Evolutionary conservation across 306 rosid species (phyloP), one percentile per base, ranked within the genome.

Genomic region (Cucurbita moschata): DNA sequence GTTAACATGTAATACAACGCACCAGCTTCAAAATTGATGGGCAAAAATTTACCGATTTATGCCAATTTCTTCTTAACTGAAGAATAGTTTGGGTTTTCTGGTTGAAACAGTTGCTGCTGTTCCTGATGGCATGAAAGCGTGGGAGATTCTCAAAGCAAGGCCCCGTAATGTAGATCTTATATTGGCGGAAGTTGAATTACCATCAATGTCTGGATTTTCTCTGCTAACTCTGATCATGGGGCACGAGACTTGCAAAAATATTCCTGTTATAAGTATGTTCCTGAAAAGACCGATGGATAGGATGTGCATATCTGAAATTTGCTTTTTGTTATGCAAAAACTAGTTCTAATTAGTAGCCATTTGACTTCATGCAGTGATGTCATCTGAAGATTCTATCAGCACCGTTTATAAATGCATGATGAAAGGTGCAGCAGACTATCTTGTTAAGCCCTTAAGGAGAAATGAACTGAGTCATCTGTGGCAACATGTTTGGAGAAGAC

Each of bases 401-500:
- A 95, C 96, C 5, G 99, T 91, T 26, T 95, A 85, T 82, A 89
- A 87, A 69, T 95, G 97, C 84, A 95, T 95, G 99, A 74, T 72
- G 79, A 85, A 88, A 82, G 99, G 99, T 75, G 99, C 97, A 44
- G 90, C 92, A 70, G 99, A 94, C 76, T 94, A 91, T 88, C 97
- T 94, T 75, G 96, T 94, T 47, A 94, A 94, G 83, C 99, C 99
- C 10, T 59, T 94, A 40, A 83, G 99, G 75, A 94, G 82, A 81
- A 94, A 94, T 81, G 97, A 94, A 77, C 84, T 94, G 81, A 86
- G 88, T 74, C 89, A 95, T 82, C 79, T 95, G 71, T 95, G 99
- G 99, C 99, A 91, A 83, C 99, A 95, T 86, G 99, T 95, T 80
- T 91, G 99, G 99, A 91, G 99, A 80, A 88, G 92, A 81, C 92